Conservation (phyloP, 352 stramenopile genomes). For the Phytophthora sp. region DNA sequence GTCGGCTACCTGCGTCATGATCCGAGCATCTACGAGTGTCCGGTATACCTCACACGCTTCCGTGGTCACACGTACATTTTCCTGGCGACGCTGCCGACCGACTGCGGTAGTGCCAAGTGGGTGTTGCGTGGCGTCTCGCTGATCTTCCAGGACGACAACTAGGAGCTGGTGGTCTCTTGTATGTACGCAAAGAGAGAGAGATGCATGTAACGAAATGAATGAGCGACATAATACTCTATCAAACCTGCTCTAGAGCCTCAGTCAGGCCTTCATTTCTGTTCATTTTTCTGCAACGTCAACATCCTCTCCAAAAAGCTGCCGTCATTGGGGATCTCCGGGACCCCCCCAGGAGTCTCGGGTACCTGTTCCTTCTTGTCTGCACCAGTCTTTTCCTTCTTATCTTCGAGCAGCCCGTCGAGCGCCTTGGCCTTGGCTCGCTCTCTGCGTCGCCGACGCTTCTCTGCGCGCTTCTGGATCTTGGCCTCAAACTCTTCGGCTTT, state of each 20-base stretch:
- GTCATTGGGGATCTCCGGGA: conserved; percentile 82
- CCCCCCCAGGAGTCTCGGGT: conserved; percentile 67
- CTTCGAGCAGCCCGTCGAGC: conserved; percentile 31
- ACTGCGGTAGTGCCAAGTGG: conserved; percentile 93
- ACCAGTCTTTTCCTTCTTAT: conserved; percentile 34
- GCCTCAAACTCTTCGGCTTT: conserved; percentile 75
- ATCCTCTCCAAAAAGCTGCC: conserved; percentile 81
- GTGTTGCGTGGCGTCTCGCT: conserved; percentile 93
- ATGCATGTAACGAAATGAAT: conserved; percentile 24
- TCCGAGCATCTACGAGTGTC: conserved; percentile 94
- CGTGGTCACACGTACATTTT: conserved; percentile 97
- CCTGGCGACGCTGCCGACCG: conserved; percentile 94
- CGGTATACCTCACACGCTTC: conserved; percentile 97
- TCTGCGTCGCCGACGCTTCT: conserved; percentile 79
- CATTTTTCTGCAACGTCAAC: conserved; percentile 55
- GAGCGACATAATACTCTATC: conserved; percentile 12
- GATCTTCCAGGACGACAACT: conserved; percentile 96
- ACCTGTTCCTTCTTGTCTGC: conserved; percentile 31
- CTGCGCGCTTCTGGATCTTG: conserved; percentile 73
- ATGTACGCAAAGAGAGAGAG: conserved; percentile 5
- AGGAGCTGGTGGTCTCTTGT: conserved; percentile 35
- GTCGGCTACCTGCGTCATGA: conserved; percentile 96
- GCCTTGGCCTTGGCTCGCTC: conserved; percentile 65
- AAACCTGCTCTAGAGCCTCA: not conserved
- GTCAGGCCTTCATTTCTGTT: conserved; percentile 18